A percentile compares a stretch with the other conserved stretches of the same genome.
These are phyloP conservation scores for Lobosporangium transversale DNA, from an alignment of 192 early-diverging fungal species.

Conservation along the genomic window DNA sequence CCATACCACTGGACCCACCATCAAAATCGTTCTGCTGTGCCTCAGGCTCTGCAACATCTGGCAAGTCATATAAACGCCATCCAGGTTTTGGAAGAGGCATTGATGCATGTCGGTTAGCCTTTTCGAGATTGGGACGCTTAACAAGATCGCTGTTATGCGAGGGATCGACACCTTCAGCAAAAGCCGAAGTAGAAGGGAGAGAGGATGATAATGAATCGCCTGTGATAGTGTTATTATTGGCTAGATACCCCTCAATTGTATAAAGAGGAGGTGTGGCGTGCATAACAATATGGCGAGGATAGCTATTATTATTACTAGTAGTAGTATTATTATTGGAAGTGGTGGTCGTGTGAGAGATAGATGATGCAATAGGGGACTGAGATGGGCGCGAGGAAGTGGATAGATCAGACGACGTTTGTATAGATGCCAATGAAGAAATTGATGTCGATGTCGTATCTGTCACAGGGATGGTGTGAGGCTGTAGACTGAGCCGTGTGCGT, in stretches of 20 bases:
- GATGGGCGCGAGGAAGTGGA: background rate
- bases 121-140: background rate
- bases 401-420: background rate
- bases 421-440: background rate
- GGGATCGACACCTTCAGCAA: conserved; percentile 19
- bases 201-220: conserved; percentile 22
- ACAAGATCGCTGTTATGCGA: background rate
- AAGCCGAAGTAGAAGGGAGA: conserved; percentile 13
- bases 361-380: background rate
- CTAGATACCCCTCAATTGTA: background rate
- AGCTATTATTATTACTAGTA: background rate
- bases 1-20: background rate
- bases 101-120: conserved; percentile 29
- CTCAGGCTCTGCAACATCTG: conserved; percentile 16
- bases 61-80: conserved; percentile 36
- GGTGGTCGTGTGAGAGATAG: background rate
- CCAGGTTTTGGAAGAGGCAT: conserved; percentile 42
- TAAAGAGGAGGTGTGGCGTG: conserved; percentile 12
- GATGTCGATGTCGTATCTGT: background rate
- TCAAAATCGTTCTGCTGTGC: conserved; percentile 8
- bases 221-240: background rate
- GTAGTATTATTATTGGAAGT: background rate
- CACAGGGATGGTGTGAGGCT: conserved; percentile 10
- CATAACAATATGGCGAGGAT: conserved; percentile 39
- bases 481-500: conserved; percentile 25